phyloP scores from a whole-genome alignment of 2,329 filamentous ascomycete genomes.

The Cordyceps fumosorosea region DNA sequence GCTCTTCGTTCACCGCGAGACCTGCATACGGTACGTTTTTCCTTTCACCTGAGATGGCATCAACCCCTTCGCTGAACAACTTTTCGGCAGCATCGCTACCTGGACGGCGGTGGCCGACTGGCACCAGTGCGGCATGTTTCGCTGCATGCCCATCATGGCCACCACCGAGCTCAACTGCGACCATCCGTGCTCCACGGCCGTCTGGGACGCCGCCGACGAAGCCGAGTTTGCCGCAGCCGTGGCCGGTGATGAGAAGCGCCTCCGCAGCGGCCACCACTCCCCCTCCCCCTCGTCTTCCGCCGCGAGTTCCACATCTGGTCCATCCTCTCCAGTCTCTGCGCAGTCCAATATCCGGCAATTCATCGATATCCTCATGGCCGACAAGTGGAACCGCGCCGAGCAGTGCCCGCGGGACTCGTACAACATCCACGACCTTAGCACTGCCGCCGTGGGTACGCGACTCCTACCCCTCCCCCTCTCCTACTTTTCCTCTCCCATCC shows the following conservation, averaged over 20 bases:
- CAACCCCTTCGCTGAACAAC: too few species aligned
- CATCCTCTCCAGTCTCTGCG: background rate
- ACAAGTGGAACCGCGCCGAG: slow-evolving; percentile 13
- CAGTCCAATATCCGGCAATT: slow-evolving; percentile 14
- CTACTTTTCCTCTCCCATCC: background rate
- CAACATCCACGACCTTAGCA: slow-evolving; percentile 11
- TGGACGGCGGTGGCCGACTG: slow-evolving; percentile 22
- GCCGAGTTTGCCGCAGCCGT: slow-evolving; percentile 15
- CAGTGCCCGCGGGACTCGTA: slow-evolving; percentile 13
- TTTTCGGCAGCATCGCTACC: slow-evolving; percentile 16
- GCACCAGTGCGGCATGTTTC: slow-evolving; percentile 23
- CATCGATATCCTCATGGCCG: slow-evolving; percentile 18
- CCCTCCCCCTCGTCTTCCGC: background rate
- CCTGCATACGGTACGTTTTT: slow-evolving; percentile 17
- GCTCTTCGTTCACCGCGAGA: slow-evolving; percentile 17
- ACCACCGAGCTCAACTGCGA: slow-evolving; percentile 21
- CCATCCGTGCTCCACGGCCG: slow-evolving; percentile 18
- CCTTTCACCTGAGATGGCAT: too few species aligned
- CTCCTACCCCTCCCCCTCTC: background rate
- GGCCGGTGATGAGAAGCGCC: background rate
- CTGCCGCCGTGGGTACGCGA: slow-evolving; percentile 13
- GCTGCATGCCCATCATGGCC: slow-evolving; percentile 18
- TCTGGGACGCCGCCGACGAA: slow-evolving; percentile 21
- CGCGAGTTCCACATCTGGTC: background rate
- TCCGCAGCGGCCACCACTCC: background rate